phyloP scores from a whole-genome alignment of 179 eudicot genomes.

The Spinacia oleracea region DNA sequence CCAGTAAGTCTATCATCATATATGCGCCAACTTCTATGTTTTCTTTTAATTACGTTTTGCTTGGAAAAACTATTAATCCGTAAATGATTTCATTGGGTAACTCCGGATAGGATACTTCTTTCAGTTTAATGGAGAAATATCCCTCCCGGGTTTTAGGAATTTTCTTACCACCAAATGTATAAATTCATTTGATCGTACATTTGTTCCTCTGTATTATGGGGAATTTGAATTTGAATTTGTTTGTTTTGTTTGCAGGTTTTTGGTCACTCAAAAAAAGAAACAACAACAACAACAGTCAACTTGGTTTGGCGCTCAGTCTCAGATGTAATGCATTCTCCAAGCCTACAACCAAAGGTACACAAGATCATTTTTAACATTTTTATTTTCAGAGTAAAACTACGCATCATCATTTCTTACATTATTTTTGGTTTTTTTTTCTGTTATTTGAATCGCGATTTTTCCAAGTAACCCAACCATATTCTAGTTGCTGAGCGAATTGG shows the following conservation, averaged over 20 bases:
- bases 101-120: too few species aligned
- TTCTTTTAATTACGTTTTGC: not conserved
- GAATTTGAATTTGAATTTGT: constrained; percentile 5
- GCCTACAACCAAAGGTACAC: constrained; percentile 48
- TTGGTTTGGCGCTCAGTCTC: constrained; percentile 26
- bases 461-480: not conserved
- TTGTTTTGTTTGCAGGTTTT: constrained; percentile 25
- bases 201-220: too few species aligned
- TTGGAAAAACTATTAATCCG: too few species aligned
- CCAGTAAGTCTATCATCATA: constrained; percentile 23
- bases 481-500: too few species aligned
- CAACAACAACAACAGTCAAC: constrained; percentile 14
- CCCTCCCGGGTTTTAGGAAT: too few species aligned
- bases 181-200: too few species aligned
- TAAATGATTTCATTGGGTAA: too few species aligned
- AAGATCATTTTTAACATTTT: not conserved
- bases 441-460: too few species aligned
- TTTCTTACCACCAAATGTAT: too few species aligned
- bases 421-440: not conserved
- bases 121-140: too few species aligned
- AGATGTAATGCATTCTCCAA: constrained; percentile 53
- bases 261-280: constrained; percentile 24
- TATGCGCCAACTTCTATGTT: not conserved
- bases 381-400: too few species aligned
- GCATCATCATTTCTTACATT: not conserved